A percentile compares a stretch with the other conserved stretches of the same genome.
Conservation (phyloP, 2,329 filamentous ascomycete genomes). For the Sphaceloma murrayae region DNA sequence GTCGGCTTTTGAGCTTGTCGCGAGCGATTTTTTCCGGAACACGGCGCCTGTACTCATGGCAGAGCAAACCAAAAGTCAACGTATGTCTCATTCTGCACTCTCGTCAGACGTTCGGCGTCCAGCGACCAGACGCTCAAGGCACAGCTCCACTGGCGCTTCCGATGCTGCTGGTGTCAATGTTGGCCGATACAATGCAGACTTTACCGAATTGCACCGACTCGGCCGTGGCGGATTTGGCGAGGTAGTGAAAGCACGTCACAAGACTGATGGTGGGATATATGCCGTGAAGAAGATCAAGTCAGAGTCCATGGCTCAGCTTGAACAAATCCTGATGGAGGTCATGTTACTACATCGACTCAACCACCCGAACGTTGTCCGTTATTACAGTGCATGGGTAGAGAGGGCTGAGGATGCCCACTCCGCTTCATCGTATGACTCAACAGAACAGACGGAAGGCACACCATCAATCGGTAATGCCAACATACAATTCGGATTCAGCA, state of each 20-base stretch:
- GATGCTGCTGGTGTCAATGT: constrained; percentile 20
- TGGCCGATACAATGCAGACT: constrained; percentile 80
- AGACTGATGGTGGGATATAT: constrained; percentile 85
- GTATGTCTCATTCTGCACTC: constrained; percentile 17
- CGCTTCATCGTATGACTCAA: constrained; percentile 15
- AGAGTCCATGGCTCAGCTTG: constrained; percentile 59
- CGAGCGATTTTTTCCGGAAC: constrained; percentile 47
- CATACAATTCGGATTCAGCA: constrained; percentile 44
- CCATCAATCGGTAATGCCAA: constrained; percentile 3
- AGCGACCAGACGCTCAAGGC: constrained; percentile 24
- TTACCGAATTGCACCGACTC: constrained; percentile 77
- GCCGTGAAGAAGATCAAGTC: constrained; percentile 95
- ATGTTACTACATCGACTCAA: constrained; percentile 85
- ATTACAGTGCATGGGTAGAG: constrained; percentile 93
- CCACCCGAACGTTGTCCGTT: constrained; percentile 78
- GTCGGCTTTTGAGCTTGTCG: constrained; percentile 64
- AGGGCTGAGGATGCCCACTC: constrained; percentile 36
- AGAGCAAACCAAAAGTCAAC: constrained; percentile 6
- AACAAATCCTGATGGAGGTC: constrained; percentile 75
- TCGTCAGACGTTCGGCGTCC: constrained; percentile 23
- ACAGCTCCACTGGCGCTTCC: constrained; percentile 25
- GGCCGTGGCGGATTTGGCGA: constrained; percentile 94
- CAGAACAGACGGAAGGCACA: constrained; percentile 3
- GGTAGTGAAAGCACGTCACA: constrained; percentile 90
- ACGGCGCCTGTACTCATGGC: constrained; percentile 34